These are phyloP conservation scores for Fusarium multiceps DNA, from an alignment of 2,329 filamentous ascomycete species.

Conservation along the genomic window DNA sequence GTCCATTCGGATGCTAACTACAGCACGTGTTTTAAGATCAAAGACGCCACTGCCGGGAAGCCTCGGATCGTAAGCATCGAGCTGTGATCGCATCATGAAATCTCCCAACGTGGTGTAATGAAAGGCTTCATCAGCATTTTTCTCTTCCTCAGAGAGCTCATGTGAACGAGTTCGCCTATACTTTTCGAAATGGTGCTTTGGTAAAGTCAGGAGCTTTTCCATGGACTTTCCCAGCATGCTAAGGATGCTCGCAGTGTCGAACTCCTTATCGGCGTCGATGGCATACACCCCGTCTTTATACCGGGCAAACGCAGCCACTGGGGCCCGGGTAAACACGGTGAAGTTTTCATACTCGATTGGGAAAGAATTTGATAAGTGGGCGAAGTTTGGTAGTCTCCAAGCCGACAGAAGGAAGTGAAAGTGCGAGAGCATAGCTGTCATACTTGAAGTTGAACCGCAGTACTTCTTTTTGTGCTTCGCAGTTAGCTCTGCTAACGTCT, in stretches of 20 bases:
- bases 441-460: constrained; percentile 95
- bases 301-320: constrained; percentile 83
- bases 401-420: constrained; percentile 92
- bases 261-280: constrained; percentile 96
- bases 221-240: constrained; percentile 95
- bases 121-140: constrained; percentile 78
- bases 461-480: constrained; percentile 78
- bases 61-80: constrained; percentile 88
- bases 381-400: constrained; percentile 79
- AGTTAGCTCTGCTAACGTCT: constrained; percentile 75
- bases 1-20: constrained; percentile 92
- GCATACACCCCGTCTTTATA: constrained; percentile 89
- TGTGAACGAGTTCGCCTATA: constrained; percentile 78
- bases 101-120: constrained; percentile 89
- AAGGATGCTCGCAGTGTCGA: constrained; percentile 84
- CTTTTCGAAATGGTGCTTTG: constrained; percentile 84
- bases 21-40: constrained; percentile 94
- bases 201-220: constrained; percentile 91
- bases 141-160: constrained; percentile 77
- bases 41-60: constrained; percentile 94
- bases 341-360: constrained; percentile 70
- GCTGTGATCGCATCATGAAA: constrained; percentile 93
- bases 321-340: constrained; percentile 77
- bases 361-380: constrained; percentile 76
- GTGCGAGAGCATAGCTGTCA: constrained; percentile 87